Base-by-base conservation (phyloP, 1,284 basidiomycete genomes). In the Ceratobasidium papillatum region DNA sequence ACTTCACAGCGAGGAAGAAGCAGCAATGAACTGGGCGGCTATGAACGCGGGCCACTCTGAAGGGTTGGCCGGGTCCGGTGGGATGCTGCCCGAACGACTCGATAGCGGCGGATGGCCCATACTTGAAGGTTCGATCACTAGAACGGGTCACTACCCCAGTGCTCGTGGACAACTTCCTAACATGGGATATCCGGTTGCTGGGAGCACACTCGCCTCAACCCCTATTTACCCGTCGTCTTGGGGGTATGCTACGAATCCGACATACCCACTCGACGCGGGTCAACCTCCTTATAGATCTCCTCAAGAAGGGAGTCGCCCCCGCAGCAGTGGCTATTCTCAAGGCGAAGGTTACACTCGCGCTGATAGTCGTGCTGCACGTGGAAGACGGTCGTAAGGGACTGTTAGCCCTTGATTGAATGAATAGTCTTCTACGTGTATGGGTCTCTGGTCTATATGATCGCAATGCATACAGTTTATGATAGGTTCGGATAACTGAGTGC, bases 21-120 rank as follows among this genome's bases (percentile, higher is more conserved):
- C 34, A 19, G 32, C 56, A 1, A n/a, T n/a, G 30, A n/a, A 58
- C 19, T 47, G 45, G 32, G 56, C 14, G 22, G 51, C 64, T 14
- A 36, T 66, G 36, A 38, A 30, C 5, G 30, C 17, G 56, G 68
- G 56, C 1, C 56, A 72, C n/a, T 72, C 58, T 12, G 56, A 51
- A 27, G 68, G 68, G 14, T 27, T 72, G 17, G 58, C 68, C 34
- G 69, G 58, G 41, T 61, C 69, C 25, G 69, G 43, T 19, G 69
- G 69, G 32, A 45, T 19, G 22, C 34, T 73, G n/a, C 47, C 69
- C 7, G 69, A 73, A 27, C 49, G 36, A 36, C 68, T 58, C 38
- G 54, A 61, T 59, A 27, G 64, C 27, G 17, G 17, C 19, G 56
- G 56, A 34, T 58, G 56, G 56, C 56, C 56, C 25, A 32, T 36